Percentiles rank a stretch among this genome's conserved stretches.
Conservation (phyloP, 371 early-diverging fungal genomes). For the Funneliformis caledonium region DNA sequence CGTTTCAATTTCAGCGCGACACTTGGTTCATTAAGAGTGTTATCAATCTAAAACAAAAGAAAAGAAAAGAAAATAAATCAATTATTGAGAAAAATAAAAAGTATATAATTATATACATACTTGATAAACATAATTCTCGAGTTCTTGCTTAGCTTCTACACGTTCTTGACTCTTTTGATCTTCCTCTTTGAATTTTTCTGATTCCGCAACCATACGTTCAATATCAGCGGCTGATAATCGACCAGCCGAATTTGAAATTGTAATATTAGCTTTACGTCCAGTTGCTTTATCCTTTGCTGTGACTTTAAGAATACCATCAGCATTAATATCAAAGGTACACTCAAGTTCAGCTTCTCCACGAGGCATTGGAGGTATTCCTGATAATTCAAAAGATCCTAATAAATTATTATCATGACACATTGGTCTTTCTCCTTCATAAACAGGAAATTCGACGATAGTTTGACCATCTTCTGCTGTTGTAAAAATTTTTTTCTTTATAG, state of each 20-base stretch:
- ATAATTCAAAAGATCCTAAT: conserved; percentile 90
- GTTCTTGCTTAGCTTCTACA: conserved; percentile 84
- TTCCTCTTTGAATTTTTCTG: conserved; percentile 85
- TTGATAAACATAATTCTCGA: conserved; percentile 89
- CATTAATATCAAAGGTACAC: conserved; percentile 93
- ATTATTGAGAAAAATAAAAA: background rate
- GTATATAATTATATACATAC: conserved; percentile 41
- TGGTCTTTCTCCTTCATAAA: conserved; percentile 93
- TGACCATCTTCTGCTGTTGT: conserved; percentile 96
- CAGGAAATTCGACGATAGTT: conserved; percentile 89
- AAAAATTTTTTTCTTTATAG: conserved; percentile 89
- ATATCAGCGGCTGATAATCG: conserved; percentile 91
- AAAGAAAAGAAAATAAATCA: background rate
- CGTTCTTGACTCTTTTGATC: conserved; percentile 78
- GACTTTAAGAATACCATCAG: conserved; percentile 95
- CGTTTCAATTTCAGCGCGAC: conserved; percentile 81
- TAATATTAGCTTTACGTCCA: conserved; percentile 86
- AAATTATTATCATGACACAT: conserved; percentile 93
- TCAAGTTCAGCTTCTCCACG: conserved; percentile 92
- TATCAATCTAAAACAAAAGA: conserved; percentile 57
- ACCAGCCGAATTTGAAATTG: conserved; percentile 91
- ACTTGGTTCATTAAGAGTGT: conserved; percentile 81
- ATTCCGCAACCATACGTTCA: conserved; percentile 89
- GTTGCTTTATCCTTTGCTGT: conserved; percentile 92
- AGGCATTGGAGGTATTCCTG: conserved; percentile 87